phyloP scores from a whole-genome alignment of 495 filamentous ascomycete genomes.

The Penicillium mononematosum region DNA sequence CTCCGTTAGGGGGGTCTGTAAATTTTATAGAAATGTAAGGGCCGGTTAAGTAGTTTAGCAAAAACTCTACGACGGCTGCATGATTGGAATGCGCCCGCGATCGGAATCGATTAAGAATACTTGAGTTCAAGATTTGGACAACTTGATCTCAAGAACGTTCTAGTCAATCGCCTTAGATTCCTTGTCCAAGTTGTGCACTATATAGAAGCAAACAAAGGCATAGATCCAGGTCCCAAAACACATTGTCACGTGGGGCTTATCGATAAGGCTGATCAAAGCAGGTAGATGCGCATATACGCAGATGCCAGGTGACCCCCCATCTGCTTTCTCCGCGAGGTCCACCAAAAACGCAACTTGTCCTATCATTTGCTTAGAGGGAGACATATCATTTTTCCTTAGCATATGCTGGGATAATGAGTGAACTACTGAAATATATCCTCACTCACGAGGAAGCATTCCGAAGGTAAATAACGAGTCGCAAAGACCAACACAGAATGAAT shows the following conservation, averaged over 20 bases:
- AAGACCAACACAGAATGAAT: slow-evolving; percentile 3
- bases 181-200: no score
- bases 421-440: slow-evolving; percentile 61
- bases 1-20: no score
- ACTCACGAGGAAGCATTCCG: slow-evolving; percentile 63
- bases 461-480: slow-evolving; percentile 43
- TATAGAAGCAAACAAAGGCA: no score
- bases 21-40: neutral
- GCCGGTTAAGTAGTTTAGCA: no score
- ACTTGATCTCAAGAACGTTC: neutral
- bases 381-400: neutral
- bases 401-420: slow-evolving; percentile 46
- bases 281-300: neutral
- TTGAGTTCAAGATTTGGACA: no score
- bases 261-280: slow-evolving; percentile 27
- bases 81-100: no score
- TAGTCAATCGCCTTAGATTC: slow-evolving; percentile 26
- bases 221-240: no score
- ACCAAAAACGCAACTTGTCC: neutral
- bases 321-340: neutral
- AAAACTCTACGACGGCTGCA: no score
- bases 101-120: no score
- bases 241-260: slow-evolving; percentile 29
- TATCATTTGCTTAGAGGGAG: neutral
- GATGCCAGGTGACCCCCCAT: neutral